Percentiles rank a stretch among this genome's conserved stretches.
These are phyloP conservation scores for Rhodofomes roseus DNA, from an alignment of 1,284 basidiomycete species.

Conservation along the genomic window DNA sequence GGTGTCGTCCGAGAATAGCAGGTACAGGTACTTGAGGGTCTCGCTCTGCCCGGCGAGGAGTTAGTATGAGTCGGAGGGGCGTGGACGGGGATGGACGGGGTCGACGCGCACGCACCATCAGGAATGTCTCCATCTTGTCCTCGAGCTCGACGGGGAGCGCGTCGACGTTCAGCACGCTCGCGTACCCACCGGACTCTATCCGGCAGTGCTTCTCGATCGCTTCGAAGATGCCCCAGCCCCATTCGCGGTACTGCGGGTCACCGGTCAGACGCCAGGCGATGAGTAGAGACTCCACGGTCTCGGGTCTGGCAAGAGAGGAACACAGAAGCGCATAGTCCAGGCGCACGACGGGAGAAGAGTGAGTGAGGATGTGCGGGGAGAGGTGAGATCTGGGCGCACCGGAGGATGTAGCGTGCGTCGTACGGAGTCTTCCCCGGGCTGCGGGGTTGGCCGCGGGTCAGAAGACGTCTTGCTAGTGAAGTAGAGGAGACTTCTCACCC, in stretches of 20 bases:
- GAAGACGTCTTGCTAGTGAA: neutral
- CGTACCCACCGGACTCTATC: conserved; percentile 78
- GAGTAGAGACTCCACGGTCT: conserved; percentile 94
- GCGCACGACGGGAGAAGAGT: neutral
- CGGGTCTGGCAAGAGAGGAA: conserved; percentile 64
- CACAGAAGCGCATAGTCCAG: neutral
- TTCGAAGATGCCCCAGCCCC: conserved; percentile 90
- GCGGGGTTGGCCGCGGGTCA: neutral
- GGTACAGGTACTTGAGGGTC: conserved; percentile 92
- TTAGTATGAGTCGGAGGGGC: neutral
- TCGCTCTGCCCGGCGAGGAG: conserved; percentile 58
- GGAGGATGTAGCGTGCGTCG: conserved; percentile 89
- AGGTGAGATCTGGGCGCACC: conserved; percentile 36
- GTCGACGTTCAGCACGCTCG: conserved; percentile 83
- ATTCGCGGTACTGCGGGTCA: conserved; percentile 75
- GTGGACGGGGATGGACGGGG: neutral
- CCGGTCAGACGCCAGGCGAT: conserved; percentile 86
- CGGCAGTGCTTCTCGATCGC: conserved; percentile 84
- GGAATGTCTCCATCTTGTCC: conserved; percentile 96
- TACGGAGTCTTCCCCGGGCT: conserved; percentile 52
- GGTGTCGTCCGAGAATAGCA: conserved; percentile 79
- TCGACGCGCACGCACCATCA: conserved; percentile 54
- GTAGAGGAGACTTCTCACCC: conserved; percentile 34
- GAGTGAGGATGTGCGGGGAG: neutral
- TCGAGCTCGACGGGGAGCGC: conserved; percentile 61